phyloP scores from a whole-genome alignment of 2,329 filamentous ascomycete genomes.

The Cucurbitaria berberidis region DNA sequence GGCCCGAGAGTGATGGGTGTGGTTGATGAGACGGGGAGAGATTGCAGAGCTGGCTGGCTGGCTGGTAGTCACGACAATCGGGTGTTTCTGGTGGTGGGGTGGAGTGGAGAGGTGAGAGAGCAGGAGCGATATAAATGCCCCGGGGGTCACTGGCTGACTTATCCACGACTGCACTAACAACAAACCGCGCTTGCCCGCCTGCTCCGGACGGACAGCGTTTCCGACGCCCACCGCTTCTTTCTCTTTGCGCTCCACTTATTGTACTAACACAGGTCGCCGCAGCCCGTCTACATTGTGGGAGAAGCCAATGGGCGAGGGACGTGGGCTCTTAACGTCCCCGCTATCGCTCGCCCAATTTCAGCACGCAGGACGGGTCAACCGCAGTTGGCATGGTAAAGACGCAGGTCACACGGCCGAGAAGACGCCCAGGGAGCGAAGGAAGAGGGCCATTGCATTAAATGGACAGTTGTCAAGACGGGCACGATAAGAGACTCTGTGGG shows the following conservation, averaged over 20 bases:
- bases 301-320: conserved; percentile 31
- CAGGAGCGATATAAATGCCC: conserved; percentile 26
- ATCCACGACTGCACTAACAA: conserved; percentile 25
- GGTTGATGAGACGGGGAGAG: conserved; percentile 14
- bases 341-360: conserved; percentile 28
- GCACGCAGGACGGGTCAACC: conserved; percentile 26
- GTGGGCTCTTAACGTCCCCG: conserved; percentile 17
- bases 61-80: conserved; percentile 10
- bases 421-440: neutral
- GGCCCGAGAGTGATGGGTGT: conserved; percentile 43
- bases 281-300: conserved; percentile 1
- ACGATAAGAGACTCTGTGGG: conserved; percentile 7
- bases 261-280: conserved; percentile 25
- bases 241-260: conserved; percentile 32
- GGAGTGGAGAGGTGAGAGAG: conserved; percentile 7
- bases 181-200: conserved; percentile 22
- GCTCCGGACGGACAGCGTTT: conserved; percentile 37
- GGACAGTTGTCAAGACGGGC: conserved; percentile 17
- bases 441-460: conserved; percentile 3
- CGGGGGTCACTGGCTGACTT: conserved; percentile 23
- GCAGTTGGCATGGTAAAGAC: conserved; percentile 21
- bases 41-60: conserved; percentile 10
- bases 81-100: conserved; percentile 13
- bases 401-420: conserved; percentile 19
- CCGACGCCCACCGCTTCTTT: conserved; percentile 42